Evolutionary conservation across 129 eudicot species (phyloP), one percentile per base, ranked within the genome.

Genomic region (Smallanthus sonchifolius): DNA sequence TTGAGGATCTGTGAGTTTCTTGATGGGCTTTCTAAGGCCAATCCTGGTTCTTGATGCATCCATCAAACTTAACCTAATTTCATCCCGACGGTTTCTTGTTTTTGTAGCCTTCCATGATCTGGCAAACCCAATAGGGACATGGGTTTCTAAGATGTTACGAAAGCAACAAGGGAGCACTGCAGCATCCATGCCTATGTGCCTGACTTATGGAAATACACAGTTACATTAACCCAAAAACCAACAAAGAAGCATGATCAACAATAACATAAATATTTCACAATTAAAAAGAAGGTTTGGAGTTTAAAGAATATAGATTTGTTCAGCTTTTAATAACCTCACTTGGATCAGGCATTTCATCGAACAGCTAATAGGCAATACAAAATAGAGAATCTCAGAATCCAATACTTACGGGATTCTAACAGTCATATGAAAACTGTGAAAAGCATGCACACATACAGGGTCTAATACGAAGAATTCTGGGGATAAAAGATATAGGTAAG

Each of bases 21-120:
- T 92, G 71, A 89, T 79, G 36, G 75, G 88, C 77, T 81, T 88
- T 59, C 78, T 83, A 74, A 70, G 65, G 67, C 79, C 43, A 14
- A 63, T 44, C 45, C 81, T 87, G 32, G 79, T 75, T 39, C 77
- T 54, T 34, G 84, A 72, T 40, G 39, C 70, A 36, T 56, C 62
- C 59, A 39, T 65, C 70, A 77, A 37, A 17, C 37, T 42, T 51
- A 72, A 56, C 16, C 51, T 45, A 44, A 48, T 72, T 61, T 37
- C 28, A 36, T 24, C 76, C 15, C 4, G 28, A 43, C 13, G 30
- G 24, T 56, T 69, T 63, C 37, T 64, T 43, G 3, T 43, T 4
- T 17, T 32, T 38, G 59, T 2, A 48, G 55, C 69, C 57, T 67
- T 74, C 45, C 47, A 3, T 47, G 67, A 48, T 43, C 13, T 6